Evolutionary conservation across 2,329 filamentous ascomycete genomes (phyloP).

Genomic region (Elsinoe ampelina): DNA sequence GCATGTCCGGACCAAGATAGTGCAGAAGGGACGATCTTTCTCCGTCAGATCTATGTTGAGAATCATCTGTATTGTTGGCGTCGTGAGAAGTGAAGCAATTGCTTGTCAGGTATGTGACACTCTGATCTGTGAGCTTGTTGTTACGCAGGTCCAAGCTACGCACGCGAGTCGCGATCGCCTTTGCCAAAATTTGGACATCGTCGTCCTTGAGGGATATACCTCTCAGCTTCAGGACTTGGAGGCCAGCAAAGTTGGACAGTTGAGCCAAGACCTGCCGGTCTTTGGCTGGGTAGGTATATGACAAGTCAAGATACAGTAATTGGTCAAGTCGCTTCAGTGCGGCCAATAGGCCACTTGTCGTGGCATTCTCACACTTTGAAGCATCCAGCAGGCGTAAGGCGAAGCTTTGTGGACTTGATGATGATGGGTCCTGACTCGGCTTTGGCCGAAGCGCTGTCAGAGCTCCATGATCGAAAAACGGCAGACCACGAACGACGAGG

Average conservation of each 20-base stretch:
- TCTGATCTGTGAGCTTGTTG: slow-evolving; percentile 48
- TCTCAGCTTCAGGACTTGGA: slow-evolving; percentile 50
- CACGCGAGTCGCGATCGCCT: slow-evolving; percentile 43
- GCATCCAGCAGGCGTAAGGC: slow-evolving; percentile 48
- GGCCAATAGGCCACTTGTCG: slow-evolving; percentile 43
- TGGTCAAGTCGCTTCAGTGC: slow-evolving; percentile 45
- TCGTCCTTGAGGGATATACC: slow-evolving; percentile 45
- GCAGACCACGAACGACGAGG: slow-evolving; percentile 48
- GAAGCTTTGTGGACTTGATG: slow-evolving; percentile 25
- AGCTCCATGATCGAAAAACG: slow-evolving; percentile 53
- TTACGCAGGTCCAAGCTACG: slow-evolving; percentile 49
- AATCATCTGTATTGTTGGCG: slow-evolving; percentile 13
- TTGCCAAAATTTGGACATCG: slow-evolving; percentile 44
- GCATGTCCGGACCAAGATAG: slow-evolving; percentile 31
- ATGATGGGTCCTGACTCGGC: neutral
- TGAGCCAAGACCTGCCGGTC: slow-evolving; percentile 35
- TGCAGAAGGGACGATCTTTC: slow-evolving; percentile 24
- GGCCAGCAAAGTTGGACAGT: slow-evolving; percentile 38
- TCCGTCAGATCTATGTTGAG: slow-evolving; percentile 3
- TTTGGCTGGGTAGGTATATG: slow-evolving; percentile 32
- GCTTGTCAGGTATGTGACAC: slow-evolving; percentile 43
- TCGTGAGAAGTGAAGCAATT: slow-evolving; percentile 34
- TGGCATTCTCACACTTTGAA: slow-evolving; percentile 49
- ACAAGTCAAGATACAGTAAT: slow-evolving; percentile 51
- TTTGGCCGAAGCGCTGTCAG: slow-evolving; percentile 36